Evolutionary conservation across 2,329 filamentous ascomycete genomes (phyloP).

Genomic region (Leptographium galeiforme): DNA sequence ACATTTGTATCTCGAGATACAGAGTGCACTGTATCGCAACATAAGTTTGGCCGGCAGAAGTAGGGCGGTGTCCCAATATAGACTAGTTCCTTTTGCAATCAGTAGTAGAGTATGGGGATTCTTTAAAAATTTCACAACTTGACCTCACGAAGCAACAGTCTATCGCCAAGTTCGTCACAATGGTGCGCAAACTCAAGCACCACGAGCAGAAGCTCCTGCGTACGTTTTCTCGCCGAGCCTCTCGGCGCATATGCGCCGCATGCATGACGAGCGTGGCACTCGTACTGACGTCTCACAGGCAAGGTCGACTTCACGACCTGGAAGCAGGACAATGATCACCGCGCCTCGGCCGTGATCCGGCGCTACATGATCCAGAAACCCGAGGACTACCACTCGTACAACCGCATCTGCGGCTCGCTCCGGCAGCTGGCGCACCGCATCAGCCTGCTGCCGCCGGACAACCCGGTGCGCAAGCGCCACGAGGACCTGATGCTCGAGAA

Average conservation of each 20-base stretch:
- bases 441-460: conserved; percentile 67
- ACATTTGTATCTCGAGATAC: no score
- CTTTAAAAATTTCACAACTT: neutral
- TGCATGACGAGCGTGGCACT: neutral
- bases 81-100: no score
- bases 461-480: conserved; percentile 65
- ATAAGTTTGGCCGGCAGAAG: no score
- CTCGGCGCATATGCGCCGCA: neutral
- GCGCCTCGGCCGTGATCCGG: conserved; percentile 62
- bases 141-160: no score
- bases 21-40: no score
- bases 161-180: conserved; percentile 25
- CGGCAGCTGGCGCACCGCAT: conserved; percentile 83
- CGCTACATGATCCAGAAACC: conserved; percentile 88
- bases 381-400: conserved; percentile 63
- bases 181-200: conserved; percentile 94
- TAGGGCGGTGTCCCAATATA: no score
- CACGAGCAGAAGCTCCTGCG: conserved; percentile 86
- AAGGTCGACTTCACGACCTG: conserved; percentile 87
- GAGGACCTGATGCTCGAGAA: conserved; percentile 84
- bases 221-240: neutral
- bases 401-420: conserved; percentile 64
- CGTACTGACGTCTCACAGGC: conserved; percentile 2
- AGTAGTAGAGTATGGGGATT: no score
- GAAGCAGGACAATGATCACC: conserved; percentile 77